These are phyloP conservation scores for Clavispora phyllophila DNA, from an alignment of 805 yeast species.

Conservation along the genomic window DNA sequence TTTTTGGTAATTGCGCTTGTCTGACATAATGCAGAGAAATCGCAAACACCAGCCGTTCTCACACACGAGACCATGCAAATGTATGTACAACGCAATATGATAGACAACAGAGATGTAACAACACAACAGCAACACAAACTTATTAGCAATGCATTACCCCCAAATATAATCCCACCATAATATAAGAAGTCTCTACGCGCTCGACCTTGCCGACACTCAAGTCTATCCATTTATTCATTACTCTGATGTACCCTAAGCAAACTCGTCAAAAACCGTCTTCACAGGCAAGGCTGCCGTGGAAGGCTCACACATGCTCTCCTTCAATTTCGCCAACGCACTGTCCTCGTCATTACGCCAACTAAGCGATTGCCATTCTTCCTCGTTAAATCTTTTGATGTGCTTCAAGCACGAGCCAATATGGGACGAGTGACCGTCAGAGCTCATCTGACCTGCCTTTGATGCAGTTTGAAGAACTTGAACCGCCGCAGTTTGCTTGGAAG, in stretches of 20 bases:
- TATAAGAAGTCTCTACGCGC: no score
- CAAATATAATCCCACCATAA: no score
- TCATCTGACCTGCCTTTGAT: conserved; percentile 24
- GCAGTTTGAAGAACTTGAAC: conserved; percentile 40
- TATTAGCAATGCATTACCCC: no score
- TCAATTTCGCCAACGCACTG: conserved; percentile 13
- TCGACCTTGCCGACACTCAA: no score
- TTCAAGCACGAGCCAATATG: conserved; percentile 37
- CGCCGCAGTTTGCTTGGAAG: conserved; percentile 17
- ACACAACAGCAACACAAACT: no score
- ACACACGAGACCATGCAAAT: no score
- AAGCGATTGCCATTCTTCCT: conserved; percentile 35
- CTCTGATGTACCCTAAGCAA: conserved; percentile 10
- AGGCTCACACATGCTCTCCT: conserved; percentile 13
- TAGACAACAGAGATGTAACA: no score
- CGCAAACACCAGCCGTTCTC: neutral
- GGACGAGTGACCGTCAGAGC: conserved; percentile 22
- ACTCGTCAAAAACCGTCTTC: conserved; percentile 17
- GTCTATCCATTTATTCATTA: conserved; percentile 14
- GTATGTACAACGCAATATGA: no score
- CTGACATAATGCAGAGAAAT: neutral
- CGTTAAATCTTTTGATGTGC: conserved; percentile 36
- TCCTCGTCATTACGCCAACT: conserved; percentile 22
- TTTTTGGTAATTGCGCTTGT: neutral
- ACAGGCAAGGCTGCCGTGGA: conserved; percentile 11